Evolutionary conservation across 352 stramenopile genomes (phyloP).

Genomic region (Phytophthora crassamura): DNA sequence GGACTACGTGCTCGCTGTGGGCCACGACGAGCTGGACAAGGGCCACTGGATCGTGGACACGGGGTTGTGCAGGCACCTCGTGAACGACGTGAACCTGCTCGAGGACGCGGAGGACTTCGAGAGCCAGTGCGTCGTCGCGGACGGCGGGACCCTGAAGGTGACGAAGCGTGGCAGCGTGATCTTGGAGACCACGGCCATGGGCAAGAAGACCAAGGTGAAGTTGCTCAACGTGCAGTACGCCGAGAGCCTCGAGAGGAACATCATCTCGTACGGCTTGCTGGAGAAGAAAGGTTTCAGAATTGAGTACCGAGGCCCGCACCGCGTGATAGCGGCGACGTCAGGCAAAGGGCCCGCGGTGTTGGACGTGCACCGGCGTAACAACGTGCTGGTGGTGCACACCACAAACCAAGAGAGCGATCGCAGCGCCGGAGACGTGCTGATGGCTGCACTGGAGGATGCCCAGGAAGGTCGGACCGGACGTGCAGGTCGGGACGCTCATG

Average conservation of each 20-base stretch:
- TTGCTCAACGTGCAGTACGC: slow-evolving; percentile 18
- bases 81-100: slow-evolving; percentile 19
- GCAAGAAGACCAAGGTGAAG: no score
- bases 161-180: no score
- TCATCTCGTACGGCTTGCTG: slow-evolving; percentile 28
- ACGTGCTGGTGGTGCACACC: no score
- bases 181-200: no score
- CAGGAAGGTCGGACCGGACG: no score
- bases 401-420: no score
- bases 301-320: neutral
- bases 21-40: neutral
- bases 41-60: slow-evolving; percentile 20
- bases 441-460: no score
- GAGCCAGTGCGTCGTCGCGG: neutral
- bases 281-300: slow-evolving; percentile 19
- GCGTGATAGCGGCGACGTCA: neutral
- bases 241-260: slow-evolving; percentile 21
- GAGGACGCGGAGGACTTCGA: slow-evolving; percentile 15
- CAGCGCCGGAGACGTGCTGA: no score
- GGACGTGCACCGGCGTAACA: no score
- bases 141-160: no score
- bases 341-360: no score
- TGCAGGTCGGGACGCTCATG: no score
- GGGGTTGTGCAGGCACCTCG: slow-evolving; percentile 12
- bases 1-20: neutral